Base-by-base conservation (phyloP, 164 flowering plant species). In the Chimonanthus praecox region DNA sequence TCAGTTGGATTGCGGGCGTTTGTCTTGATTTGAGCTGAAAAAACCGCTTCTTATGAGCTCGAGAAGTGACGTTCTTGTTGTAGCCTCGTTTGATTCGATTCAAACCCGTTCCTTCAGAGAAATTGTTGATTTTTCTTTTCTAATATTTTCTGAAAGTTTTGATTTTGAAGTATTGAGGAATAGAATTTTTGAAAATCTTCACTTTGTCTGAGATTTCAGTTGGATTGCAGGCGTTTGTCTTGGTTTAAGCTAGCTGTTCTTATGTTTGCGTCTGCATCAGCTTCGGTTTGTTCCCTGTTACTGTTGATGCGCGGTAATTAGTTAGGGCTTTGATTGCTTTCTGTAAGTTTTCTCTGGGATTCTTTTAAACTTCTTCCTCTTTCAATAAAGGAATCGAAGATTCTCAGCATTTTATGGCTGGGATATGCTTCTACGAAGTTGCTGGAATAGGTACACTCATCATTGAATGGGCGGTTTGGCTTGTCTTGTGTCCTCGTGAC, bases 161-260 rank as follows among this genome's bases (percentile, higher is more conserved):
- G 47, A 44, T 43, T 65, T 65, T 43, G 47, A 44, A 44, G 46
- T 66, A 33, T 33, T 33, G 33, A 3, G 68, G 4, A 44, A 48
- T 63, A 9, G 66, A 21, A 63, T 63, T n/a, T 66, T 46, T 11
- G 10, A 44, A 66, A 46, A 66, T 44, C 69, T 45, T 18, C 3
- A 15, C 50, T 68, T n/a, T 68, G 13, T 68, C 54, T 6, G 50
- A 15, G 70, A 68, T n/a, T 68, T 47, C 48, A 48, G 70, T 68
- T 68, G 13, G 20, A n/a, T 68, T 48, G 54, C 47, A 16, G 21
- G 3, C 7, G 11, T 54, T 54, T 54, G 60, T 54, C 60, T n/a
- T 54, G 60, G 16, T 54, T 54, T 10, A 54, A 13, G 16, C 10
- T n/a, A 54, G 15, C 4, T 54, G 5, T 54, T 54, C 33, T 13